A percentile compares a stretch with the other conserved stretches of the same genome.
These are phyloP conservation scores for Actinomortierella ambigua DNA, from an alignment of 371 early-diverging fungal genomes.

Conservation along the genomic window DNA sequence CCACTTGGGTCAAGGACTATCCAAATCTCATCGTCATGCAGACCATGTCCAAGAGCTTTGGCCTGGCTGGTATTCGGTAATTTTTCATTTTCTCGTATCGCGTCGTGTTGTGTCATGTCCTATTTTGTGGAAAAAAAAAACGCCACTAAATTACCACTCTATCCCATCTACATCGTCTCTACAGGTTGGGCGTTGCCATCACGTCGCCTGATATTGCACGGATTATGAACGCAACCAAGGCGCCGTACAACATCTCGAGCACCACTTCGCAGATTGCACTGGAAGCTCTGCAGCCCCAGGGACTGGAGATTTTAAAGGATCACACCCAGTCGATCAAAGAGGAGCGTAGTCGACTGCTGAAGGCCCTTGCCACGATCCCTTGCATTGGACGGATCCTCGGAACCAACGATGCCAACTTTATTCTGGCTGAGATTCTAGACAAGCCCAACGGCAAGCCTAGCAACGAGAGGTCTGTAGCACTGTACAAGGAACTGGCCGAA, in stretches of 20 bases:
- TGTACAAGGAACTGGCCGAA: conserved; percentile 89
- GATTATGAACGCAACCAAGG: conserved; percentile 94
- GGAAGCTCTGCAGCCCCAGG: conserved; percentile 75
- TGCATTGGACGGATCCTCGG: conserved; percentile 80
- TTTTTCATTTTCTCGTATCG: background rate
- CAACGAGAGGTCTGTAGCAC: conserved; percentile 71
- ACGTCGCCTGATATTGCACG: conserved; percentile 78
- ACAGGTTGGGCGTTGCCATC: conserved; percentile 85
- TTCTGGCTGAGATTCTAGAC: conserved; percentile 81
- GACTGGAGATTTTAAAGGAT: conserved; percentile 71
- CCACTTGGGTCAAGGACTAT: conserved; percentile 78
- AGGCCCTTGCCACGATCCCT: conserved; percentile 55
- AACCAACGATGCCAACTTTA: conserved; percentile 93
- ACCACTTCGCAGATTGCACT: conserved; percentile 81
- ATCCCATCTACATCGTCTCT: background rate
- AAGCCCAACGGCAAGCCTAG: conserved; percentile 59
- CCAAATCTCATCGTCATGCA: conserved; percentile 96
- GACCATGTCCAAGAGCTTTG: conserved; percentile 97
- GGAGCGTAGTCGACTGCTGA: conserved; percentile 71
- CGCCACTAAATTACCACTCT: background rate
- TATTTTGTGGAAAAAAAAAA: no score
- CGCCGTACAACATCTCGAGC: conserved; percentile 96
- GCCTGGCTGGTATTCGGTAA: conserved; percentile 93
- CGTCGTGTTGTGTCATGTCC: background rate
- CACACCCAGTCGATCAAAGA: conserved; percentile 59